Base-by-base conservation (phyloP, 495 filamentous ascomycete species). In the Lophium mytilinum region DNA sequence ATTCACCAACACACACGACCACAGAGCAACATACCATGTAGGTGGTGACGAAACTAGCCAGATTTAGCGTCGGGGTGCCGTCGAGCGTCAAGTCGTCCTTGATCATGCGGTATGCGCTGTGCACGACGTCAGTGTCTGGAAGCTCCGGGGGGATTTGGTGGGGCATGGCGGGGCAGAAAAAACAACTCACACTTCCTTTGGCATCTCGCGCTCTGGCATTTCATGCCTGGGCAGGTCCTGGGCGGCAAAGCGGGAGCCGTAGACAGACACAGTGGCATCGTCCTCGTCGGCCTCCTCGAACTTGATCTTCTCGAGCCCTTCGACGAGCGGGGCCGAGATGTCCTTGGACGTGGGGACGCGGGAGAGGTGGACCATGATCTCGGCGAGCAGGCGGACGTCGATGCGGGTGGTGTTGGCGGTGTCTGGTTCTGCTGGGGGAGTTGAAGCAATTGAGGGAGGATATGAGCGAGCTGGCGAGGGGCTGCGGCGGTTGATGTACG, bases 71-170 rank as follows among this genome's bases (percentile, higher is more conserved):
- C 4, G 58, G 55, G 12, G 52, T 54, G n/a, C 87, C 87, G 69
- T 96, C 90, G 58, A 95, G 72, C 61, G 85, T 90, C 64, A 95
- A 71, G 66, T 96, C 89, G 67, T 96, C 90, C 74, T 90, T 91
- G 75, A 96, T 96, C 88, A 95, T 88, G 42, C 89, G 85, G 70
- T 94, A 91, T 11, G 90, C 90, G n/a, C 59, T 62, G 42, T 9
- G 5, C 18, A 17, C n/a, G 35, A 8, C 12, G 39, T 60, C 24
- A 53, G 37, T 30, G 14, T 36, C 42, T 11, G 14, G 54, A 34
- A 39, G n/a, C 24, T 30, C 30, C 17, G 12, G 47, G 14, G 3
- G 9, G 4, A 2, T 47, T 1, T 37, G 19, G 50, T 14, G 37
- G n/a, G 89, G 89, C 89, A 92, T 92, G 71, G 45, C 21, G 21